Evolutionary conservation across 2,329 filamentous ascomycete species (phyloP).

Genomic region (Nannizziopsis arthrosporioides): DNA sequence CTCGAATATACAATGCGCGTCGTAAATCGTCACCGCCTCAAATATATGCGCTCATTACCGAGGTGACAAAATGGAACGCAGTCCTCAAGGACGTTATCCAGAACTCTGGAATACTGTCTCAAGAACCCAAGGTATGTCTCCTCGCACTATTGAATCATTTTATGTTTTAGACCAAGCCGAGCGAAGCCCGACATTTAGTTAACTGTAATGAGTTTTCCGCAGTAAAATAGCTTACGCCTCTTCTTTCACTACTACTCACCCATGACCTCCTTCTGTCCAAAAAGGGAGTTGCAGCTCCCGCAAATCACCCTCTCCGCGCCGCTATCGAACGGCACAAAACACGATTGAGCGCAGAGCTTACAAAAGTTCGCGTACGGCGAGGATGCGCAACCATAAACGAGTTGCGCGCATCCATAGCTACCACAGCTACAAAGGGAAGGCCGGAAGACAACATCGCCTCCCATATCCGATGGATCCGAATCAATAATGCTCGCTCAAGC

Average conservation of each 20-base stretch:
- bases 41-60: conserved; percentile 74
- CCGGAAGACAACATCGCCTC: conserved; percentile 27
- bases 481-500: conserved; percentile 67
- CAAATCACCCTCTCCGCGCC: conserved; percentile 63
- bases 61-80: conserved; percentile 81
- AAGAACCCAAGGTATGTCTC: conserved; percentile 65
- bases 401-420: conserved; percentile 37
- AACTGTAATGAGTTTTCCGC: conserved; percentile 1
- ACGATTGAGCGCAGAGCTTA: conserved; percentile 69
- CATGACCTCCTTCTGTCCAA: conserved; percentile 80
- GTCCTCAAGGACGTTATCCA: conserved; percentile 87
- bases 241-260: conserved; percentile 66
- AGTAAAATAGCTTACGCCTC: conserved; percentile 57
- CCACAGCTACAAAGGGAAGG: conserved; percentile 22
- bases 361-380: conserved; percentile 60
- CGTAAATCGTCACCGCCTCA: conserved; percentile 69
- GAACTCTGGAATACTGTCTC: conserved; percentile 58
- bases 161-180: too few relatives aligned
- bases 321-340: conserved; percentile 71
- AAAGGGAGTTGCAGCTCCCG: conserved; percentile 67
- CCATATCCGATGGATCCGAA: conserved; percentile 82
- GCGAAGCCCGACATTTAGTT: background rate
- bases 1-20: conserved; percentile 62
- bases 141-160: background rate
- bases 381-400: conserved; percentile 57